Conservation (phyloP, 495 filamentous ascomycete genomes). For the Aspergillus sclerotioniger region DNA sequence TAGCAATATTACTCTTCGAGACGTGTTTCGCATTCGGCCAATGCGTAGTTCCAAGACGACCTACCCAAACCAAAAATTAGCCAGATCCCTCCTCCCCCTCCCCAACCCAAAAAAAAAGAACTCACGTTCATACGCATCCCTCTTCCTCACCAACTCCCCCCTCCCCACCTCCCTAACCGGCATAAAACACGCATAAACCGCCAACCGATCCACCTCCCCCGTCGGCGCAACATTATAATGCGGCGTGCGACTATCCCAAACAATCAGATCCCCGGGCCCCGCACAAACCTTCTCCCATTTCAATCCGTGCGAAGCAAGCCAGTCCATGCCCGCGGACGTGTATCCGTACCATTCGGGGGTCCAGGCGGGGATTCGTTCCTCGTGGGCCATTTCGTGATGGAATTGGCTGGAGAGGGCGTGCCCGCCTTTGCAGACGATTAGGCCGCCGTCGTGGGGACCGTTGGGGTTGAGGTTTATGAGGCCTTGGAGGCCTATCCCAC, state of each 20-base stretch:
- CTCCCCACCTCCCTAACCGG: conserved; percentile 33
- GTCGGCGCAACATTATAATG: conserved; percentile 39
- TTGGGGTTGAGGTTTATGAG: conserved; percentile 43
- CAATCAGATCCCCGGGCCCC: conserved; percentile 42
- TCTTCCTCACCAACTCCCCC: conserved; percentile 36
- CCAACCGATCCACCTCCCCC: conserved; percentile 23
- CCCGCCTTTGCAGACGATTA: conserved; percentile 36
- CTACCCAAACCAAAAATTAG: not conserved
- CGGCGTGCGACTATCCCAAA: conserved; percentile 42
- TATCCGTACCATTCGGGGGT: conserved; percentile 41
- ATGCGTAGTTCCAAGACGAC: conserved; percentile 33
- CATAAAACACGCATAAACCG: conserved; percentile 39
- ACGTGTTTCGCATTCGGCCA: conserved; percentile 38
- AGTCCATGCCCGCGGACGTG: conserved; percentile 38
- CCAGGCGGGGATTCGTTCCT: conserved; percentile 36
- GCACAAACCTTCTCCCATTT: conserved; percentile 40
- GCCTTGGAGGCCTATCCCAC: conserved; percentile 37
- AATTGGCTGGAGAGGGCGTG: conserved; percentile 36
- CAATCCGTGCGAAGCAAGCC: conserved; percentile 34
- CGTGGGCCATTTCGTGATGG: conserved; percentile 33
- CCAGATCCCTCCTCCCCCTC: not conserved
- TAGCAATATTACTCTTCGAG: conserved; percentile 29
- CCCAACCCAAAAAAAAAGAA: not conserved
- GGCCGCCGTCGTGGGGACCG: conserved; percentile 44
- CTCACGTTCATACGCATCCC: conserved; percentile 33